Evolutionary conservation across 805 yeast species (phyloP).

Genomic region (Schizosaccharomyces japonicus): DNA sequence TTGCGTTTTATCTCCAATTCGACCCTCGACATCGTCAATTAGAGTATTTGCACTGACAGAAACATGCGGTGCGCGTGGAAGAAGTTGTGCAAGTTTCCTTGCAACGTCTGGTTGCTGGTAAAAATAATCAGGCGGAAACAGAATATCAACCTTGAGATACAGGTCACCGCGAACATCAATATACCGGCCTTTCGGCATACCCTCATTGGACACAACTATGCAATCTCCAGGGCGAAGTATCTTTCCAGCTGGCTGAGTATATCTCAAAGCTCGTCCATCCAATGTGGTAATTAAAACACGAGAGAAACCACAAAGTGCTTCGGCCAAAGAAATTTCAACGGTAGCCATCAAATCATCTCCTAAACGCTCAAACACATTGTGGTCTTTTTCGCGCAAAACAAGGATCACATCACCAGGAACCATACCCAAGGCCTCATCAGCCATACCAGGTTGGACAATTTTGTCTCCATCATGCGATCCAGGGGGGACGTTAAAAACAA

Average conservation of each 20-base stretch:
- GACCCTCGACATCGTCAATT: not conserved
- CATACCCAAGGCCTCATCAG: conserved; percentile 55
- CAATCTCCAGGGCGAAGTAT: conserved; percentile 58
- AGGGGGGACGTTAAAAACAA: conserved; percentile 53
- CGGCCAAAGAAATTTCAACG: conserved; percentile 41
- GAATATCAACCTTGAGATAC: conserved; percentile 44
- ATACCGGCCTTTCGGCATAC: conserved; percentile 43
- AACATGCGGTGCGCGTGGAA: not conserved
- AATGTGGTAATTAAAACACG: conserved; percentile 42
- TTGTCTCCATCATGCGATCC: conserved; percentile 45
- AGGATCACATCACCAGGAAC: conserved; percentile 51
- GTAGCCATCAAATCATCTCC: conserved; percentile 42
- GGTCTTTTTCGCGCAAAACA: conserved; percentile 27
- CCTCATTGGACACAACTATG: conserved; percentile 43
- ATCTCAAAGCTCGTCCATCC: conserved; percentile 44
- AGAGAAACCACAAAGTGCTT: conserved; percentile 64
- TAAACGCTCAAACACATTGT: conserved; percentile 29
- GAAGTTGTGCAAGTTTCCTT: not conserved
- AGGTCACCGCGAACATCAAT: conserved; percentile 35
- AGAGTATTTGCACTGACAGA: not conserved
- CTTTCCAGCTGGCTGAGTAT: conserved; percentile 51
- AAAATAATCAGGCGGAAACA: conserved; percentile 74
- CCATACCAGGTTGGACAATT: conserved; percentile 38
- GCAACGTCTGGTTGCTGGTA: conserved; percentile 26
- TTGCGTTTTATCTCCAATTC: not conserved